Evolutionary conservation across 2,329 filamentous ascomycete genomes (phyloP).

Genomic region (Fusarium stilboides): DNA sequence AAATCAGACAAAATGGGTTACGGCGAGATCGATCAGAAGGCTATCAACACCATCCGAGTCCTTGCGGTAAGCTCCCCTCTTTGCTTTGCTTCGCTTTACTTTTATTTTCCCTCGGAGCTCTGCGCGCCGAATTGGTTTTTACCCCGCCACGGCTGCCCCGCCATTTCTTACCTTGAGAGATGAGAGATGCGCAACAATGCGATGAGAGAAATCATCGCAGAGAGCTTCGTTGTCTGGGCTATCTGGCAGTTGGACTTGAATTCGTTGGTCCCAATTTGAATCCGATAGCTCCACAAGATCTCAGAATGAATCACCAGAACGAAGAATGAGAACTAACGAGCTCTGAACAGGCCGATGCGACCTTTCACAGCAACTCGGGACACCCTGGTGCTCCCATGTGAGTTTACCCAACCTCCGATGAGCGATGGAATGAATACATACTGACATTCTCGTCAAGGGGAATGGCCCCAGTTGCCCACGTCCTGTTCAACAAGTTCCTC

Average conservation of each 20-base stretch:
- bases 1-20: constrained; percentile 82
- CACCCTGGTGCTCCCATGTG: constrained; percentile 98
- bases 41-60: constrained; percentile 98
- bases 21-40: constrained; percentile 87
- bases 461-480: constrained; percentile 95
- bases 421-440: constrained; percentile 31
- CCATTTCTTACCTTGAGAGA: constrained; percentile 40
- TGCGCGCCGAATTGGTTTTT: constrained; percentile 53
- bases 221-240: constrained; percentile 2
- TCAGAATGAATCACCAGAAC: background rate
- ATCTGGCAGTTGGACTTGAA: background rate
- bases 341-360: constrained; percentile 89
- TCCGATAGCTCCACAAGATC: constrained; percentile 2
- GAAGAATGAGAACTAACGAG: constrained; percentile 47
- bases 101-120: constrained; percentile 53
- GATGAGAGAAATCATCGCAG: constrained; percentile 25
- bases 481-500: constrained; percentile 99
- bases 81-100: constrained; percentile 26
- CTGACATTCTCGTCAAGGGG: constrained; percentile 66
- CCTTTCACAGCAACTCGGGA: constrained; percentile 94
- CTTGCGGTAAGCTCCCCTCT: constrained; percentile 81
- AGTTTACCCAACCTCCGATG: constrained; percentile 52
- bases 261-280: background rate
- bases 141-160: constrained; percentile 56
- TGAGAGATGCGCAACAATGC: constrained; percentile 28